These are phyloP conservation scores for Penstemon newberryi DNA, from an alignment of 257 asterid genomes.

Conservation along the genomic window DNA sequence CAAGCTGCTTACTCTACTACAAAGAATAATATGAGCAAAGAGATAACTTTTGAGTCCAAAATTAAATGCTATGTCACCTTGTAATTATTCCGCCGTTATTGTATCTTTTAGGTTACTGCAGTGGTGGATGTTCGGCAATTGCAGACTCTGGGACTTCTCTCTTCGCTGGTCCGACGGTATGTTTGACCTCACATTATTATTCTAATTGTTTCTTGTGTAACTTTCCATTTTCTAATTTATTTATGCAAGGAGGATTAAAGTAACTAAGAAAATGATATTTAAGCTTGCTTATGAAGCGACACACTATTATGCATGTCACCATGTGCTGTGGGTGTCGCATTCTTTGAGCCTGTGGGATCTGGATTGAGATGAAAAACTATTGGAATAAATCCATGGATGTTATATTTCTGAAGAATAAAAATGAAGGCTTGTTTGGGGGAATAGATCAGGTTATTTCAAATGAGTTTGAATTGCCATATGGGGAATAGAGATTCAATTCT, in stretches of 20 bases:
- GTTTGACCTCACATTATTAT: slow-evolving; percentile 2
- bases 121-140: slow-evolving; percentile 82
- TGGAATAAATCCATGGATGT: too few relatives aligned
- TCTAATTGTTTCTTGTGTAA: neutral
- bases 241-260: neutral
- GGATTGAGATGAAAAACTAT: too few relatives aligned
- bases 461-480: neutral
- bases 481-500: neutral
- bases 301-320: too few relatives aligned
- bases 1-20: slow-evolving; percentile 1
- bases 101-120: slow-evolving; percentile 60
- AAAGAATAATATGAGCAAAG: neutral
- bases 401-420: too few relatives aligned
- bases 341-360: too few relatives aligned
- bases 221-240: too few relatives aligned
- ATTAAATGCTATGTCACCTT: neutral
- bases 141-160: slow-evolving; percentile 99
- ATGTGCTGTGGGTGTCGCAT: too few relatives aligned
- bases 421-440: too few relatives aligned
- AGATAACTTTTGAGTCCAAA: neutral
- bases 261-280: too few relatives aligned
- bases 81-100: neutral
- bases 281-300: too few relatives aligned
- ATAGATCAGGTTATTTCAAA: too few relatives aligned
- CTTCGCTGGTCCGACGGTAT: slow-evolving; percentile 89